Evolutionary conservation across 1,139 yeast genomes (phyloP).

Genomic region (Sugiyamaella xylanicola): DNA sequence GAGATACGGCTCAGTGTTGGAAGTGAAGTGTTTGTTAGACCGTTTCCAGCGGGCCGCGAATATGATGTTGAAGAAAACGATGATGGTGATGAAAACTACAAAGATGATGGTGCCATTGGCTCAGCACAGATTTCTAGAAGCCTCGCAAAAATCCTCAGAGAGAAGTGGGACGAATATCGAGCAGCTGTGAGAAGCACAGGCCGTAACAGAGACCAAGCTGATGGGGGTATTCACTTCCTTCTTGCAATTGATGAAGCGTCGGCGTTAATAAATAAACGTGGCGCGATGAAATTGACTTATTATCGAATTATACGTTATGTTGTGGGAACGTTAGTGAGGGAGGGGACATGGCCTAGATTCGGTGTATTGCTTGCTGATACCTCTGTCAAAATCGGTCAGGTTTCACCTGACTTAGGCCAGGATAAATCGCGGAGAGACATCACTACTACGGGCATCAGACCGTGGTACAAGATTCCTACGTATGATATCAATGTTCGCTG

Average conservation of each 20-base stretch:
- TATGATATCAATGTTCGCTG: background rate
- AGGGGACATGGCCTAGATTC: background rate
- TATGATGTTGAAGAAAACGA: no score
- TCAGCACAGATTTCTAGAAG: no score
- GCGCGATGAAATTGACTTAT: background rate
- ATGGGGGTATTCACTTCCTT: background rate
- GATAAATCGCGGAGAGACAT: background rate
- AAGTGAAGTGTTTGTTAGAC: no score
- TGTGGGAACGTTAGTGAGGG: background rate
- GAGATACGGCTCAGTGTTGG: no score
- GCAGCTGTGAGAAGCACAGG: no score
- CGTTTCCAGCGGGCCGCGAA: no score
- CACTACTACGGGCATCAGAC: background rate
- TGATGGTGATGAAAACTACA: no score
- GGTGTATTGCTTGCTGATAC: background rate
- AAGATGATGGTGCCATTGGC: no score
- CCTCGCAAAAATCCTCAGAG: no score
- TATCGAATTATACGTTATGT: background rate
- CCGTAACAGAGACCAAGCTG: background rate
- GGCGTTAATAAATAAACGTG: background rate
- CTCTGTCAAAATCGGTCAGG: background rate
- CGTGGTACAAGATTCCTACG: background rate
- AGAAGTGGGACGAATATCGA: no score
- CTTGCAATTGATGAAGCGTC: background rate
- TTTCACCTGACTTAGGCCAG: background rate